A percentile compares a stretch with the other conserved stretches of the same genome.
Conservation (phyloP, 257 asterid species). For the Jasminum sambac region DNA sequence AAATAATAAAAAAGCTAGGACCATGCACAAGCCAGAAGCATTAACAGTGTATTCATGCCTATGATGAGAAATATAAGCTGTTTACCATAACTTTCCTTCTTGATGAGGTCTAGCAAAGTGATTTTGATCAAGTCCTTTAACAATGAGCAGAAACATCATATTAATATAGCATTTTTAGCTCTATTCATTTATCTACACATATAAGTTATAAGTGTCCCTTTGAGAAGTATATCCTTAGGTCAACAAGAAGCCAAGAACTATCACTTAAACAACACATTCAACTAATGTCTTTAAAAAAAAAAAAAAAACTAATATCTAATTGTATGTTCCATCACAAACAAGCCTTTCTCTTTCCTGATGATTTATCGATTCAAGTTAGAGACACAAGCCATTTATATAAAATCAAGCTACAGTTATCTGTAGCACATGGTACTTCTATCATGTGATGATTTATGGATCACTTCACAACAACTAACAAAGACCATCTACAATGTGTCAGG, state of each 20-base stretch:
- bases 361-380: neutral
- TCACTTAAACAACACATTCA: neutral
- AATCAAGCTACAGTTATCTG: conserved; percentile 9
- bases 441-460: neutral
- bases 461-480: neutral
- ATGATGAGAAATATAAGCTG: neutral
- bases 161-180: neutral
- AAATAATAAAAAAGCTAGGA: conserved; percentile 5
- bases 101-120: neutral
- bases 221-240: neutral
- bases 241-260: neutral
- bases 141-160: neutral
- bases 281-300: neutral
- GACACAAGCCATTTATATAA: neutral
- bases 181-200: neutral
- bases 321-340: no score
- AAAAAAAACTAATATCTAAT: no score
- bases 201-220: neutral
- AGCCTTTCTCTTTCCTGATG: neutral
- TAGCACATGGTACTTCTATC: neutral
- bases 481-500: neutral
- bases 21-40: conserved; percentile 9
- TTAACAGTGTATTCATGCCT: neutral
- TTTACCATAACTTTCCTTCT: neutral
- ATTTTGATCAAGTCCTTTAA: neutral